phyloP scores from a whole-genome alignment of 352 stramenopile genomes.

The Globisporangium abappressorium region DNA sequence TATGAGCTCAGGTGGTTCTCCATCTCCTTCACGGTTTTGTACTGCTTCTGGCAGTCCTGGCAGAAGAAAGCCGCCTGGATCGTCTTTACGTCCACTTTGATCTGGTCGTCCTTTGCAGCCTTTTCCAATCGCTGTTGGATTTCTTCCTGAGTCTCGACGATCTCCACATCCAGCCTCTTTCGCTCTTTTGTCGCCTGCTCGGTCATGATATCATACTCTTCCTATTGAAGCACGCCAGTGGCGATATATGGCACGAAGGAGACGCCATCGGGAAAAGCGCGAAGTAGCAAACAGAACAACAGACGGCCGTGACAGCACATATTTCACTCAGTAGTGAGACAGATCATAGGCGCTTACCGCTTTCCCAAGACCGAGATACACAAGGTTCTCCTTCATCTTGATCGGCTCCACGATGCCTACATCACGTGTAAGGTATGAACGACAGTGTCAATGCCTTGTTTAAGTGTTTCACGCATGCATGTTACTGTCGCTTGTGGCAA shows the following conservation, averaged over 20 bases:
- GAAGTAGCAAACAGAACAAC: not conserved
- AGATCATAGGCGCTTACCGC: slow-evolving; percentile 19
- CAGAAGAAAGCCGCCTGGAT: slow-evolving; percentile 61
- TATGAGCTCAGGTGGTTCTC: slow-evolving; percentile 74
- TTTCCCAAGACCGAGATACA: slow-evolving; percentile 61
- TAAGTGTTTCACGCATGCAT: not conserved
- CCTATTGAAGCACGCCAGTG: slow-evolving; percentile 15
- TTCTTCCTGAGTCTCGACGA: slow-evolving; percentile 45
- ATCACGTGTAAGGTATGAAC: not conserved
- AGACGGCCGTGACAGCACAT: slow-evolving; percentile 16
- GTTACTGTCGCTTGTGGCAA: not conserved
- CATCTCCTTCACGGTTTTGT: slow-evolving; percentile 68
- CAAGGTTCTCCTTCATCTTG: slow-evolving; percentile 58
- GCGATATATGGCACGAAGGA: not conserved
- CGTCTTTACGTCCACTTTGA: slow-evolving; percentile 31
- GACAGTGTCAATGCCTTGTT: not conserved
- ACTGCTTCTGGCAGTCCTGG: slow-evolving; percentile 60
- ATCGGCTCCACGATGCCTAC: slow-evolving; percentile 58
- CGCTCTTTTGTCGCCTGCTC: slow-evolving; percentile 49
- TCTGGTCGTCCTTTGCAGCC: slow-evolving; percentile 24
- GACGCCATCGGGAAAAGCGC: not conserved
- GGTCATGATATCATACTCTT: slow-evolving; percentile 58
- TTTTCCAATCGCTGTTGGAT: slow-evolving; percentile 25
- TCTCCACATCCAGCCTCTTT: slow-evolving; percentile 42
- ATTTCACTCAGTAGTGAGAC: not conserved